Evolutionary conservation across 352 stramenopile genomes (phyloP), one percentile per base, ranked within the genome.

Genomic region (Peronospora farinosa): DNA sequence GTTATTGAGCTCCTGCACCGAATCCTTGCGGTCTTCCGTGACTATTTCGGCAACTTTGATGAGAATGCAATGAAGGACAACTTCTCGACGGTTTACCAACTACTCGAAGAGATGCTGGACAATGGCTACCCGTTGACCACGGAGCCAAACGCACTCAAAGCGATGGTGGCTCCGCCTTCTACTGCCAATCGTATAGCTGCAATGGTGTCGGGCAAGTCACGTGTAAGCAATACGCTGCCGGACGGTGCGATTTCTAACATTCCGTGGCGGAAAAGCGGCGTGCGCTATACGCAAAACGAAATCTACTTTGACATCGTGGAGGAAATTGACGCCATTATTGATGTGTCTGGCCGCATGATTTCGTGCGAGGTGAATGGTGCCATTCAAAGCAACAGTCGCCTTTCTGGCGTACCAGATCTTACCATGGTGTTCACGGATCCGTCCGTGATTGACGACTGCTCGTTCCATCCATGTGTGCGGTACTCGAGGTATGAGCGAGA

Each of bases 241-340:
- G 89, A 90, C 37, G 92, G 92, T 7, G 95, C 92, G 2, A 80
- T 97, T 23, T 97, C 86, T 28, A 97, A 95, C 64, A 98, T 99
- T 69, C 95, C 96, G 17, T 99, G 96, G 96, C 78, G 96, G 57
- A 97, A 97, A 57, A 91, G 84, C 40, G 93, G 87, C 46, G 95
- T 99, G 45, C 86, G 86, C 39, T 98, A 99, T 69, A 88, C 80
- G 42, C 81, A 90, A 58, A 99, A 98, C 77, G 96, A 98, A 74
- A 98, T 99, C 43, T 98, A 98, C 69, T 95, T 98, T 53, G 96
- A 98, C 66, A 97, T 98, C 63, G 78, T 98, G 0, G 96, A 98
- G 73, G 94, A 98, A 66, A 88, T 98, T 25, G 94, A 98, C 72
- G 90, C 91, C n/a, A 98, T 98, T 67, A 65, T 98, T 16, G 88